phyloP scores from a whole-genome alignment of 306 rosid genomes.

The Prunus armeniaca region DNA sequence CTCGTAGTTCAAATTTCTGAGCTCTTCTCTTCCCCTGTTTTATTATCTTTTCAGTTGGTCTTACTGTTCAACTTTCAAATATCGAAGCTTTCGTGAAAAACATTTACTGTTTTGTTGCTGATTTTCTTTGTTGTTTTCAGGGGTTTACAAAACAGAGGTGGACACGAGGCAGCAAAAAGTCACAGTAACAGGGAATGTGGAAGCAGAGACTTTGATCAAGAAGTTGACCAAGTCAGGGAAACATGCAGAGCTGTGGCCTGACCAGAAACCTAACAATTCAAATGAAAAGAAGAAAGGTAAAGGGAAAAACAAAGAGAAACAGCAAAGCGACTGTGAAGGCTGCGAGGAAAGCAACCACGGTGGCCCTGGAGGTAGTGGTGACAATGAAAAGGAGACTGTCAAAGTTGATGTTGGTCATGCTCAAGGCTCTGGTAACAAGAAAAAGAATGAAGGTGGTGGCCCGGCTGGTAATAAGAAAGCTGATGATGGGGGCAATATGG shows the following conservation, averaged over 20 bases:
- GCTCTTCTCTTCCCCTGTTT: neutral
- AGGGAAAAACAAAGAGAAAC: slow-evolving; percentile 40
- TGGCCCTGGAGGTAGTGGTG: neutral
- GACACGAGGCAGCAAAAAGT: slow-evolving; percentile 70
- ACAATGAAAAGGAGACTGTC: slow-evolving; percentile 31
- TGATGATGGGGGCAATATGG: slow-evolving; percentile 21
- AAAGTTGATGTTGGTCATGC: slow-evolving; percentile 28
- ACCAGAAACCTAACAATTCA: slow-evolving; percentile 15
- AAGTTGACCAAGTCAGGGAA: slow-evolving; percentile 47
- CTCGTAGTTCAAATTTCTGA: too few relatives aligned
- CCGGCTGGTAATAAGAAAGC: neutral
- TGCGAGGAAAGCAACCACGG: slow-evolving; percentile 41
- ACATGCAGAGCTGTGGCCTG: slow-evolving; percentile 79
- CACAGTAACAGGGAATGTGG: slow-evolving; percentile 52
- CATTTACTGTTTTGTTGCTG: neutral
- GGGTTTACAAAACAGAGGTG: slow-evolving; percentile 53
- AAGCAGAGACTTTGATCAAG: slow-evolving; percentile 52
- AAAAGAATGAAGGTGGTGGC: slow-evolving; percentile 19
- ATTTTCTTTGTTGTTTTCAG: slow-evolving; percentile 30
- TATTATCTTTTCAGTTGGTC: neutral
- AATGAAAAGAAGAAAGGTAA: slow-evolving; percentile 39
- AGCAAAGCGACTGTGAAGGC: slow-evolving; percentile 36
- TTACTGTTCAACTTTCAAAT: neutral
- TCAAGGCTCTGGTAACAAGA: slow-evolving; percentile 30
- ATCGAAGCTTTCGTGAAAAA: neutral